These are phyloP conservation scores for Calycina herbarum DNA, from an alignment of 2,329 filamentous ascomycete genomes.

Conservation along the genomic window DNA sequence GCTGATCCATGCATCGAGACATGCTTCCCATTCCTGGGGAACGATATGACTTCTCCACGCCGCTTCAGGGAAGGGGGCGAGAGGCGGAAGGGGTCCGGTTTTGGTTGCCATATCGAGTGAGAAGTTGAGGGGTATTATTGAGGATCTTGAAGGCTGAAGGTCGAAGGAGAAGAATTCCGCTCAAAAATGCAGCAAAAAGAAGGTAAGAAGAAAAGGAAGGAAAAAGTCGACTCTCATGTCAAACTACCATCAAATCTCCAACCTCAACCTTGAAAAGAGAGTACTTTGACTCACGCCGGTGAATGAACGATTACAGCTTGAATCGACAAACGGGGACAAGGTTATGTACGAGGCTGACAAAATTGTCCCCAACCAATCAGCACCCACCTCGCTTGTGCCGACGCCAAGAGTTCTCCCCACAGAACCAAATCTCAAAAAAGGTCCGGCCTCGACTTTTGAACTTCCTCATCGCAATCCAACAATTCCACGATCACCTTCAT, in stretches of 20 bases:
- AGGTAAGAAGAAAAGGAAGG: not conserved
- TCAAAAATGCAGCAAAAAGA: not conserved
- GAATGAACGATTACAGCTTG: not conserved
- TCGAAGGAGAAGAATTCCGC: not conserved
- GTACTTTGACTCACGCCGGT: conserved; percentile 23
- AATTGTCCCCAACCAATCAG: conserved; percentile 9
- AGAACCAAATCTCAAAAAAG: conserved; percentile 16
- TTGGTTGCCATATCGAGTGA: conserved; percentile 40
- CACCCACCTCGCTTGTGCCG: conserved; percentile 19
- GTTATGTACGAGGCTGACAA: conserved; percentile 21
- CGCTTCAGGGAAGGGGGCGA: conserved; percentile 75
- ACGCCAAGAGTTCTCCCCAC: conserved; percentile 26
- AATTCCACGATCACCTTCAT: conserved; percentile 54
- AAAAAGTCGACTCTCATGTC: too few species aligned
- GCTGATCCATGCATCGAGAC: conserved; percentile 73
- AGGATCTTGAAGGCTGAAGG: not conserved
- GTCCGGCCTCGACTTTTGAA: conserved; percentile 6
- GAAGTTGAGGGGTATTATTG: not conserved
- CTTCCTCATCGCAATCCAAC: conserved; percentile 16
- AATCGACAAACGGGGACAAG: conserved; percentile 12
- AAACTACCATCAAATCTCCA: not conserved
- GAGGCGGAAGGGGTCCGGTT: conserved; percentile 56
- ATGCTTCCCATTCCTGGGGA: conserved; percentile 73
- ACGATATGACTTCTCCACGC: conserved; percentile 66
- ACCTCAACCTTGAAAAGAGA: not conserved